Conservation (phyloP, 129 eudicot species). For the Lactuca saligna region DNA sequence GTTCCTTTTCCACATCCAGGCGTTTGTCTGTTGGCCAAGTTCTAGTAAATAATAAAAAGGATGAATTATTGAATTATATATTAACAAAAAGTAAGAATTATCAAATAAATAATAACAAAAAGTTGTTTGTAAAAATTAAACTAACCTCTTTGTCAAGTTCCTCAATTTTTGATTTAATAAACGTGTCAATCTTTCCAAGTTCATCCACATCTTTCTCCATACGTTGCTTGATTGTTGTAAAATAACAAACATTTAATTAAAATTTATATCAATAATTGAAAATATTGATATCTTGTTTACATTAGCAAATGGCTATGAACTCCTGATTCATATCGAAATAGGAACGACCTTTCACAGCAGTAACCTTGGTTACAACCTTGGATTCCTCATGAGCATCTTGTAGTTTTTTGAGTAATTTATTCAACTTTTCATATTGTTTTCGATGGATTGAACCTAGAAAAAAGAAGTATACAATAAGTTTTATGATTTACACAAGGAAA, state of each 20-base stretch:
- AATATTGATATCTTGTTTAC: not conserved
- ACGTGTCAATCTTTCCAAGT: slow-evolving; percentile 87
- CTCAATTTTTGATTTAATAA: slow-evolving; percentile 80
- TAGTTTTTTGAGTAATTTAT: slow-evolving; percentile 65
- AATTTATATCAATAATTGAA: not conserved
- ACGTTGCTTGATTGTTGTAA: slow-evolving; percentile 80
- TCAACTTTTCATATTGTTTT: slow-evolving; percentile 85
- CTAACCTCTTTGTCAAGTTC: slow-evolving; percentile 94
- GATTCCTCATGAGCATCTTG: slow-evolving; percentile 99
- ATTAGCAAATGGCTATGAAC: not conserved
- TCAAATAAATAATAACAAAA: not conserved
- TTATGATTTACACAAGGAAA: slow-evolving; percentile 8
- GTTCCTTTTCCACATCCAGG: slow-evolving; percentile 99
- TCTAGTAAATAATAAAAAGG: slow-evolving; percentile 38
- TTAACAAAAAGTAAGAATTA: not conserved
- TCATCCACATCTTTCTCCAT: slow-evolving; percentile 99
- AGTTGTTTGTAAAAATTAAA: no score
- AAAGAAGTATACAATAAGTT: not conserved
- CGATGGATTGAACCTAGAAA: slow-evolving; percentile 80
- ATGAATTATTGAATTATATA: not conserved
- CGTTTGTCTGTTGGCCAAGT: slow-evolving; percentile 75
- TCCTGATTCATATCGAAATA: not conserved
- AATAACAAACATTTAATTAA: slow-evolving; percentile 14
- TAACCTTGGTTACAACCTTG: slow-evolving; percentile 85
- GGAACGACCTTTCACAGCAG: slow-evolving; percentile 84